Conservation (phyloP, 2,329 filamentous ascomycete species). For the Fusarium sp. region DNA sequence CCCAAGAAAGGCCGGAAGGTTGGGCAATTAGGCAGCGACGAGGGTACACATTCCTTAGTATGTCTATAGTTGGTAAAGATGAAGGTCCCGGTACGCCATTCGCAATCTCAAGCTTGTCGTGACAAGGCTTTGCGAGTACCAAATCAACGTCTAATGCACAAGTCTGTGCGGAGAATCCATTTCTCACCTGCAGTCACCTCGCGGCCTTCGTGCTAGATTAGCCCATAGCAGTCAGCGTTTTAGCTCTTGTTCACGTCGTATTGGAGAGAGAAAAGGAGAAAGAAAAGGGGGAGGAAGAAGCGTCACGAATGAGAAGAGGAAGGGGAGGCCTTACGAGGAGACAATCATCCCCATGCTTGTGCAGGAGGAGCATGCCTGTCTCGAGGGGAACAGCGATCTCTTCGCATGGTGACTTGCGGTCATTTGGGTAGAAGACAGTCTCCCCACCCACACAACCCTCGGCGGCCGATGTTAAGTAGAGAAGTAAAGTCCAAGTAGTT, state of each 20-base stretch:
- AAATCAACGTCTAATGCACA: conserved; percentile 74
- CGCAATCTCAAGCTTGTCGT: background rate
- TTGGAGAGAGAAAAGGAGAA: background rate
- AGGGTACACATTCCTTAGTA: background rate
- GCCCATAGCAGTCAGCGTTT: conserved; percentile 18
- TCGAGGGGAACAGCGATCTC: conserved; percentile 82
- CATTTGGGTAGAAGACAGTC: conserved; percentile 90
- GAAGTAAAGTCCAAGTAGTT: conserved; percentile 92
- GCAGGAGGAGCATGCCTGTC: conserved; percentile 88
- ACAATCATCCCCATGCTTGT: conserved; percentile 91
- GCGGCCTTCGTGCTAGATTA: conserved; percentile 80
- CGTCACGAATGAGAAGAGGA: conserved; percentile 17
- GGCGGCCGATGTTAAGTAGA: conserved; percentile 84
- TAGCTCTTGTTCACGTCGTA: background rate
- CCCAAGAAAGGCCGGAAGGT: no score
- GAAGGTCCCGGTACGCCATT: conserved; percentile 16
- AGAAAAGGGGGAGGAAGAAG: conserved; percentile 4
- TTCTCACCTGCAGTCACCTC: conserved; percentile 88
- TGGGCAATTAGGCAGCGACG: no score
- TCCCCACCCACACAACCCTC: conserved; percentile 88
- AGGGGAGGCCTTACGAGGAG: conserved; percentile 72
- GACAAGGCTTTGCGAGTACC: conserved; percentile 11
- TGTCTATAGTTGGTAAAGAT: background rate
- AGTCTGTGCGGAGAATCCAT: conserved; percentile 90
- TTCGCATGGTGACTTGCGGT: conserved; percentile 69